Percentiles rank a stretch among this genome's conserved stretches.
Conservation (phyloP, 192 early-diverging fungal species). For the Rhizophagus prolifer region DNA sequence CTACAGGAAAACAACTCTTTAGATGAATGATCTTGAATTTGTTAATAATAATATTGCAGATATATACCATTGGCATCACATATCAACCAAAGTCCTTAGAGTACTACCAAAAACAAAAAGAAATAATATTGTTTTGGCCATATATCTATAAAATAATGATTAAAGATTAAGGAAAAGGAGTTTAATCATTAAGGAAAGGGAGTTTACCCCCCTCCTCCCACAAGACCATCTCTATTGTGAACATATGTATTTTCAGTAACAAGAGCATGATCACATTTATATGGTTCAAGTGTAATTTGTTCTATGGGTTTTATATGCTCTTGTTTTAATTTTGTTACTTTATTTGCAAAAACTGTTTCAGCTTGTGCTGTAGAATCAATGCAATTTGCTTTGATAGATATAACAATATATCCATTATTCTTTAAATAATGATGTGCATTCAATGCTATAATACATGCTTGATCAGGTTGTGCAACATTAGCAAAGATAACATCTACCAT, state of each 20-base stretch:
- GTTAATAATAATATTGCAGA: too few species aligned
- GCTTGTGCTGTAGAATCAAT: conserved; percentile 99
- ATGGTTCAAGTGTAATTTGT: conserved; percentile 96
- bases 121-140: too few species aligned
- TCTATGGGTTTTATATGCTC: conserved; percentile 90
- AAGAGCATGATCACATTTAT: conserved; percentile 98
- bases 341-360: conserved; percentile 92
- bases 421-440: conserved; percentile 98
- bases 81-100: too few species aligned
- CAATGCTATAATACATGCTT: conserved; percentile 97
- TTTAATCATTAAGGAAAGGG: too few species aligned
- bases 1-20: too few species aligned
- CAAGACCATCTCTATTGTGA: conserved; percentile 49
- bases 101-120: too few species aligned
- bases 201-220: too few species aligned
- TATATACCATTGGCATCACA: too few species aligned
- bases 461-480: conserved; percentile 99
- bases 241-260: conserved; percentile 83
- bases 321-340: conserved; percentile 94
- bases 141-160: too few species aligned
- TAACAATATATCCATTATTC: conserved; percentile 96
- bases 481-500: conserved; percentile 99
- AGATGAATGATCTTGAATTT: too few species aligned
- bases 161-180: too few species aligned
- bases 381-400: conserved; percentile 99